These are phyloP conservation scores for Conticribra guillardii DNA, from an alignment of 108 stramenopile genomes.

Conservation along the genomic window DNA sequence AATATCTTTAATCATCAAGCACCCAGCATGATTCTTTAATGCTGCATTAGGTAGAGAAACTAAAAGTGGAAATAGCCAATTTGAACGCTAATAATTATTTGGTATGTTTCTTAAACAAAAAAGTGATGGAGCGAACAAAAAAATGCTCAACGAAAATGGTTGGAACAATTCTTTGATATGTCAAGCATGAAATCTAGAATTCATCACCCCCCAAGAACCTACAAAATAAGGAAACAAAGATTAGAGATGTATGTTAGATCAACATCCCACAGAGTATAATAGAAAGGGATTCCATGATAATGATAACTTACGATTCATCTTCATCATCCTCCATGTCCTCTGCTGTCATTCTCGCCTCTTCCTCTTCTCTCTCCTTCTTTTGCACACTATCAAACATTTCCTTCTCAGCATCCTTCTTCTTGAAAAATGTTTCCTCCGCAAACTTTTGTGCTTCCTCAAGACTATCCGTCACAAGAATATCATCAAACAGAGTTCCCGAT, in stretches of 20 bases:
- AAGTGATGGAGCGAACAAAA: too few relatives aligned
- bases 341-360: slow-evolving; percentile 32
- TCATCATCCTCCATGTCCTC: slow-evolving; percentile 23
- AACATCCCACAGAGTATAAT: too few relatives aligned
- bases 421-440: slow-evolving; percentile 96
- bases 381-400: slow-evolving; percentile 88
- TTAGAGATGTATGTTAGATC: not conserved
- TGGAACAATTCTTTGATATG: too few relatives aligned
- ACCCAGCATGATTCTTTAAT: too few relatives aligned
- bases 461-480: slow-evolving; percentile 98
- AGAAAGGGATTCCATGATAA: not conserved
- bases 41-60: too few relatives aligned
- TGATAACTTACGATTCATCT: not conserved
- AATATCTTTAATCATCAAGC: too few relatives aligned
- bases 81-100: too few relatives aligned
- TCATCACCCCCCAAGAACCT: slow-evolving; percentile 46
- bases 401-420: slow-evolving; percentile 98
- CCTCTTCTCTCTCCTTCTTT: slow-evolving; percentile 65
- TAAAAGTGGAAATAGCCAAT: too few relatives aligned
- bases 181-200: slow-evolving; percentile 44
- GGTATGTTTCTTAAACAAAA: too few relatives aligned
- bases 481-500: slow-evolving; percentile 98
- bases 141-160: too few relatives aligned
- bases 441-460: slow-evolving; percentile 94
- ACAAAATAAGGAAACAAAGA: not conserved